These are phyloP conservation scores for Leptographium lundbergii DNA, from an alignment of 2,329 filamentous ascomycete species.

Conservation along the genomic window DNA sequence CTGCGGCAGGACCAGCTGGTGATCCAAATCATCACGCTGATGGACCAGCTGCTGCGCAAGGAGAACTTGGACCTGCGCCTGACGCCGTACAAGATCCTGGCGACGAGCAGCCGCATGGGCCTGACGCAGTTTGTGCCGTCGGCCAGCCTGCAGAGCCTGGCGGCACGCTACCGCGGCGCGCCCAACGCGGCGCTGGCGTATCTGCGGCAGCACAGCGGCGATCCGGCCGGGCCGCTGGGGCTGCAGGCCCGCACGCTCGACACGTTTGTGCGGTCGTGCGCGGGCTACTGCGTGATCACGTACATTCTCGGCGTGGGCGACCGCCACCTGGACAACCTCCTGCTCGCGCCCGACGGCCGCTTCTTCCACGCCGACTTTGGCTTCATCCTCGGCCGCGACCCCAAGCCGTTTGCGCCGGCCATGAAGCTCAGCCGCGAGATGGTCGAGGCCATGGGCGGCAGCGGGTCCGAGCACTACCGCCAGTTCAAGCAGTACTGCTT, in stretches of 20 bases:
- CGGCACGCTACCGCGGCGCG: conserved; percentile 60
- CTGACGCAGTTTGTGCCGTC: conserved; percentile 91
- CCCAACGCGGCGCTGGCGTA: conserved; percentile 64
- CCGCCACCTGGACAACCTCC: conserved; percentile 86
- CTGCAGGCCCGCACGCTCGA: conserved; percentile 68
- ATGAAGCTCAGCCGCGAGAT: conserved; percentile 98
- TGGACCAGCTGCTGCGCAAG: conserved; percentile 91
- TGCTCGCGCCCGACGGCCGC: conserved; percentile 78
- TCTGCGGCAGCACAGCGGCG: conserved; percentile 79
- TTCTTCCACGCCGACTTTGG: conserved; percentile 99
- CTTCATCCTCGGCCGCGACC: conserved; percentile 92
- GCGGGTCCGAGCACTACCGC: conserved; percentile 65
- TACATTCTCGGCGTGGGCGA: conserved; percentile 96
- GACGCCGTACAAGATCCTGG: conserved; percentile 90
- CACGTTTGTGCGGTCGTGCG: conserved; percentile 89
- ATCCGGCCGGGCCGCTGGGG: conserved; percentile 66
- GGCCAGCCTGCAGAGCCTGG: conserved; percentile 69
- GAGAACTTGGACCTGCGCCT: conserved; percentile 93
- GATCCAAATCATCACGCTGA: conserved; percentile 91
- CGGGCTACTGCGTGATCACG: conserved; percentile 96
- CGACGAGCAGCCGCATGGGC: conserved; percentile 78
- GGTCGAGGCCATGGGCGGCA: conserved; percentile 96
- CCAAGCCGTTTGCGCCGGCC: conserved; percentile 90
- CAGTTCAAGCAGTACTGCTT: conserved; percentile 95
- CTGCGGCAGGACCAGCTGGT: conserved; percentile 93